Evolutionary conservation across 345 rosid species (phyloP).

Genomic region (Eucalyptus fibrosa): DNA sequence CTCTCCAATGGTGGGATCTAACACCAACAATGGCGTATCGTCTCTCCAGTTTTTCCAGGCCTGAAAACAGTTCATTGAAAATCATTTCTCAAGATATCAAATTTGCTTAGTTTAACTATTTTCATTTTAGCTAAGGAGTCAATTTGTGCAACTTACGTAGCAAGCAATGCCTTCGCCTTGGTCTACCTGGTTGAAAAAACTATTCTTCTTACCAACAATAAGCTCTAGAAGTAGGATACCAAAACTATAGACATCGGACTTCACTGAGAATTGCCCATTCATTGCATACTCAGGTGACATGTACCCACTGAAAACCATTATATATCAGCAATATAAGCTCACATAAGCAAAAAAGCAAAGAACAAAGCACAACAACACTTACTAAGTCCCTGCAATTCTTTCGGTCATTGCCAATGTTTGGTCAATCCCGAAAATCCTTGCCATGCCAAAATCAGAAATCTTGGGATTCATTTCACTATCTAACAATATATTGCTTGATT

Average conservation of each 20-base stretch:
- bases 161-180: not conserved
- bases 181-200: not conserved
- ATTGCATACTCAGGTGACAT: not conserved
- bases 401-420: no score
- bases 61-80: not conserved
- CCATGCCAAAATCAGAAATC: no score
- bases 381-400: no score
- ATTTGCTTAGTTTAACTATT: not conserved
- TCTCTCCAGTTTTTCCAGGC: not conserved
- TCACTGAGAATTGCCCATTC: constrained; percentile 15
- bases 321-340: no score
- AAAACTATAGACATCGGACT: constrained; percentile 23
- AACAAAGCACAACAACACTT: no score
- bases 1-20: not conserved
- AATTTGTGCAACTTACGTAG: not conserved
- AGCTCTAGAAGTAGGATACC: constrained; percentile 9
- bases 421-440: no score
- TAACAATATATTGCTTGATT: no score
- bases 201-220: constrained; percentile 19
- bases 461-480: no score
- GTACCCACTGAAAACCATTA: no score
- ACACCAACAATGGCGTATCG: not conserved
- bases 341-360: no score
- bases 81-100: not conserved
- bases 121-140: not conserved